Evolutionary conservation across 2,329 filamentous ascomycete species (phyloP), one percentile per base, ranked within the genome.

Genomic region (Fusarium sp.): DNA sequence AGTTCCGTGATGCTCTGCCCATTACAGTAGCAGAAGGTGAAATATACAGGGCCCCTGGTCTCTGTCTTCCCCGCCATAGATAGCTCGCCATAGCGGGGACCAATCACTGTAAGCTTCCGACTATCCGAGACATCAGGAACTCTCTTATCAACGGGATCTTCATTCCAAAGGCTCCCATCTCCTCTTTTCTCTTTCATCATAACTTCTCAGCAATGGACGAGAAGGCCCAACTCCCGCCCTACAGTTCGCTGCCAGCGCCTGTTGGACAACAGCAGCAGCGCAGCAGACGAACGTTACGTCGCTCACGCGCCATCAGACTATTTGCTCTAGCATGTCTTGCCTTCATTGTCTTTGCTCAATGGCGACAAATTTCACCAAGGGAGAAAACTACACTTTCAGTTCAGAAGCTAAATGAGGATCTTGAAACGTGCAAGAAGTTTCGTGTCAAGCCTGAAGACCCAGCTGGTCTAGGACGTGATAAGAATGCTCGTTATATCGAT

Each of bases 401-500:
- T 24, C 79, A 84, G 47, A 85, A 83, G 71, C 81, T 92, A 24
- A 79, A 83, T 37, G 80, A 83, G 14, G 85, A 91, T 70, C 78
- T 90, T 24, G 81, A 80, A 18, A 84, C 83, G 3, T 92, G 90
- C 78, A 80, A 83, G 32, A 84, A 83, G 75, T 82, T 92, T 46
- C 85, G 82, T 37, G 79, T 80, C 47, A 86, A 84, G 71, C 88
- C 89, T 0, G 74, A 82, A 51, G 87, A 90, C 65, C 87, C 88
- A 2, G 82, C 82, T 37, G 87, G 87, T 22, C 75, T 81, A 7
- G 87, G 87, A 6, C 86, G 90, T 22, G 82, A 87, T 32, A 83
- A 83, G 70, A 92, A 89, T 75, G 88, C 87, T 22, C 85, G 90
- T 49, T 90, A 87, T 74, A 77, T 90, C 45, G 82, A 87, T 6